Base-by-base conservation (phyloP, 2,329 filamentous ascomycete genomes). In the Emergomyces pasteurianus region DNA sequence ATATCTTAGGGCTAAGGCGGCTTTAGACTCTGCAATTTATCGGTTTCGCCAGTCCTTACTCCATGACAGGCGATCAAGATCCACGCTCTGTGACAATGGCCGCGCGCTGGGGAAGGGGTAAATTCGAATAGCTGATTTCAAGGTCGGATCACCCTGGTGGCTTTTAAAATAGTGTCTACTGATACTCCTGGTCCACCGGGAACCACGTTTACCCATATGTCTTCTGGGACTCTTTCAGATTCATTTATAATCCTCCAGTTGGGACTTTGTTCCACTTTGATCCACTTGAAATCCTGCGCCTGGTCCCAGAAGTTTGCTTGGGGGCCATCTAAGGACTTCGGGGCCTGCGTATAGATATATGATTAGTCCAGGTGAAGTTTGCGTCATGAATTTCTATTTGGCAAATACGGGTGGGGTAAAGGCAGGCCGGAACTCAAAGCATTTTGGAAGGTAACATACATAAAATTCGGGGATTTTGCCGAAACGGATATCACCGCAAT, bases 251-350 rank as follows among this genome's bases (percentile, higher is more conserved):
- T 74, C 40, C 79, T 83, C 90, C 92, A 99, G 71, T 99, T 92
- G 1, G 94, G 94, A 70, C 90, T 96, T 36, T 84, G 84, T 61
- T 89, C 90, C 18, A 83, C 80, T 73, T 92, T 95, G 64, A 96
- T 82, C 94, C 94, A 97, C 75, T 95, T 95, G 80, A 99, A 99
- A 73, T 99, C 94, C 72, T 97, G 90, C 18, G 97, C 89, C 68
- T 94, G 85, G 67, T 92, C 83, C 90, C 90, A 99, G 68, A 88
- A 83, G 71, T 95, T 92, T 59, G 71, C 67, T 7, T 71, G 64
- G 36, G 72, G 66, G 3, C 66, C 65, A 40, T 68, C 67, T 60
- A 71, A 71, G 36, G 72, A 68, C 21, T 70, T 63, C 50, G 73
- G 62, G 40, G 70, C 65, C 70, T 75, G 47, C 1, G 55, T 58